Evolutionary conservation across 345 rosid species (phyloP), one percentile per base, ranked within the genome.

Genomic region (Populus alba): DNA sequence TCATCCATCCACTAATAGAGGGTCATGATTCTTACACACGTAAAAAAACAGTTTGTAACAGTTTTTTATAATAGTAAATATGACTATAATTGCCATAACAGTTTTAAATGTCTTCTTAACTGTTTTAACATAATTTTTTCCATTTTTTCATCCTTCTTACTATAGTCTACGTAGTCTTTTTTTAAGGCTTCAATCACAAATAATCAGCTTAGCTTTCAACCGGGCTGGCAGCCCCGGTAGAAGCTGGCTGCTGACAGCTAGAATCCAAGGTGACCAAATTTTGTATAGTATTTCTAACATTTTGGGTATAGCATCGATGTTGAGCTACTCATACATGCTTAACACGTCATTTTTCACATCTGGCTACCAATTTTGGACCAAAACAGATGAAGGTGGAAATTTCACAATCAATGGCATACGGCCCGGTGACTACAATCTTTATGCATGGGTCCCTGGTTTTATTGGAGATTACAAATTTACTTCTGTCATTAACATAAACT

Each of bases 371-470:
- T 95, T 93, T 68, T 95, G 99, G 99, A 85, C 84, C 49, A 83
- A 71, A 75, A 82, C 92, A 66, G 92, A 93, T 45, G 82, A 72
- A 66, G 82, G 87, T 59, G 99, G 97, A 2, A 82, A 74, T 67
- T 93, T 92, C 78, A 81, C 74, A 37, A 90, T 95, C 53, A 81
- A 63, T 53, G 82, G 87, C 41, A 67, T 89, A 75, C 75, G 90
- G 7, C 57, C 86, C 1, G 96, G 97, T 6, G 85, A 85, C 29
- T 93, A 92, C 74, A 90, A 89, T 73, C 85, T 95, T 47, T 92
- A 87, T 70, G 99, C 92, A 13, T 95, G 91, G 92, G 87, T 91
- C 72, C 96, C 96, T 27, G 96, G 97, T 20, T 93, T 90, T 65
- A 88, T 95, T 4, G 97, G 97, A 39, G 99, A 93, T 81, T 95